Conservation (phyloP, 805 yeast species). For the Tetrapisispora fleetii region DNA sequence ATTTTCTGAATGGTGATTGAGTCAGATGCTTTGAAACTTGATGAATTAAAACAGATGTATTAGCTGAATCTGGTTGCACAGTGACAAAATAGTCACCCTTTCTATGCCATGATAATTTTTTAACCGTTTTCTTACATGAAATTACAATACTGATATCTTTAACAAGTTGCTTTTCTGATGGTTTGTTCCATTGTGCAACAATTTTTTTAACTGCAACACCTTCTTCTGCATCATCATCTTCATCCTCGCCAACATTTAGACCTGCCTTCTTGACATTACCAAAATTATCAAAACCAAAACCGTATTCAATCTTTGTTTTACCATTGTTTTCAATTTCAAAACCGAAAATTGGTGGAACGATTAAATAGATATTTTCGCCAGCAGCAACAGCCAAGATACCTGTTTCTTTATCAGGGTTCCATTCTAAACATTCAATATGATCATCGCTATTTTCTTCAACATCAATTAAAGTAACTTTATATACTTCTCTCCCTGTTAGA, state of each 20-base stretch:
- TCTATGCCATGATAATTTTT: slow-evolving; percentile 88
- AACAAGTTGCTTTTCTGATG: slow-evolving; percentile 49
- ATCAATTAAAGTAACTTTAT: slow-evolving; percentile 44
- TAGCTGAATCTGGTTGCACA: slow-evolving; percentile 88
- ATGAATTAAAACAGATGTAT: slow-evolving; percentile 84
- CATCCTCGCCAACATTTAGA: slow-evolving; percentile 31
- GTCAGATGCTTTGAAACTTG: slow-evolving; percentile 90
- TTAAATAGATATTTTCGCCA: slow-evolving; percentile 67
- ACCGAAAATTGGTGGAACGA: slow-evolving; percentile 89
- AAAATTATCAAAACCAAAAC: slow-evolving; percentile 77
- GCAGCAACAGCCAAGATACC: slow-evolving; percentile 82
- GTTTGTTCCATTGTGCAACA: slow-evolving; percentile 76
- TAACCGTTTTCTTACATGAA: slow-evolving; percentile 55
- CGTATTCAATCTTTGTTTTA: slow-evolving; percentile 69
- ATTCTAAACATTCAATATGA: slow-evolving; percentile 67
- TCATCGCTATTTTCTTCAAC: slow-evolving; percentile 56
- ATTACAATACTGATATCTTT: slow-evolving; percentile 68
- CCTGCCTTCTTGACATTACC: slow-evolving; percentile 42
- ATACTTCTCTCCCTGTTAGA: slow-evolving; percentile 88
- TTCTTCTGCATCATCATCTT: slow-evolving; percentile 31
- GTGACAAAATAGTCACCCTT: slow-evolving; percentile 95
- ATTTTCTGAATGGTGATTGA: slow-evolving; percentile 88
- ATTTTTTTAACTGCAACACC: slow-evolving; percentile 34
- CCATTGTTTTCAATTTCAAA: slow-evolving; percentile 77
- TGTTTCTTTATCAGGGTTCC: slow-evolving; percentile 73